These are phyloP conservation scores for Wickerhamomyces alni DNA, from an alignment of 805 yeast species.

Conservation along the genomic window DNA sequence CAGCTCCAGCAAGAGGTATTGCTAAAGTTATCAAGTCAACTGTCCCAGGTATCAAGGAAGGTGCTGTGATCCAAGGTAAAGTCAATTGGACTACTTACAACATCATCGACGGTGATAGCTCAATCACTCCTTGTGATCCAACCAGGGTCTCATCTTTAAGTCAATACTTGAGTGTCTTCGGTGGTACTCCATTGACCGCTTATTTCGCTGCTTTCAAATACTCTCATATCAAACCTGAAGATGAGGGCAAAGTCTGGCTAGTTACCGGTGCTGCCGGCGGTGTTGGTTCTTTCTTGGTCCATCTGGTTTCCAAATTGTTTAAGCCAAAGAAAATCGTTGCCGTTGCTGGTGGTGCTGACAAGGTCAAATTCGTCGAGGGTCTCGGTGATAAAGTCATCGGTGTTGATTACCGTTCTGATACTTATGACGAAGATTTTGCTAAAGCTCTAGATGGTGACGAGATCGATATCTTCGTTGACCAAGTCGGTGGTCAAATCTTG, in stretches of 20 bases:
- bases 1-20: constrained; percentile 45
- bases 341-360: constrained; percentile 54
- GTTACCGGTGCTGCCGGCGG: constrained; percentile 70
- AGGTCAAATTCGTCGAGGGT: constrained; percentile 46
- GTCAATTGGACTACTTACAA: constrained; percentile 45
- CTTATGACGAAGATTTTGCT: constrained; percentile 29
- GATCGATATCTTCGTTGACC: constrained; percentile 52
- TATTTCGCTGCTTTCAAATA: constrained; percentile 47
- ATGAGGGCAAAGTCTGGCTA: constrained; percentile 38
- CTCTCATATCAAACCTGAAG: constrained; percentile 38
- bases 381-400: constrained; percentile 47
- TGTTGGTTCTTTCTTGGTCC: constrained; percentile 58
- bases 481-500: constrained; percentile 58
- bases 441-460: constrained; percentile 41
- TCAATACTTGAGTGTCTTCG: constrained; percentile 43
- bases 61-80: constrained; percentile 36
- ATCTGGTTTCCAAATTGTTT: constrained; percentile 46
- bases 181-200: constrained; percentile 57
- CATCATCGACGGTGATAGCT: constrained; percentile 22
- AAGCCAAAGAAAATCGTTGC: constrained; percentile 54
- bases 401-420: constrained; percentile 45
- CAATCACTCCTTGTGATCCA: constrained; percentile 11
- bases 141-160: constrained; percentile 25
- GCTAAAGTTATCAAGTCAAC: constrained; percentile 45
- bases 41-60: constrained; percentile 32